Percentiles rank a stretch among this genome's conserved stretches.
phyloP scores from a whole-genome alignment of 179 eudicot genomes.

The Drosera spatulata region DNA sequence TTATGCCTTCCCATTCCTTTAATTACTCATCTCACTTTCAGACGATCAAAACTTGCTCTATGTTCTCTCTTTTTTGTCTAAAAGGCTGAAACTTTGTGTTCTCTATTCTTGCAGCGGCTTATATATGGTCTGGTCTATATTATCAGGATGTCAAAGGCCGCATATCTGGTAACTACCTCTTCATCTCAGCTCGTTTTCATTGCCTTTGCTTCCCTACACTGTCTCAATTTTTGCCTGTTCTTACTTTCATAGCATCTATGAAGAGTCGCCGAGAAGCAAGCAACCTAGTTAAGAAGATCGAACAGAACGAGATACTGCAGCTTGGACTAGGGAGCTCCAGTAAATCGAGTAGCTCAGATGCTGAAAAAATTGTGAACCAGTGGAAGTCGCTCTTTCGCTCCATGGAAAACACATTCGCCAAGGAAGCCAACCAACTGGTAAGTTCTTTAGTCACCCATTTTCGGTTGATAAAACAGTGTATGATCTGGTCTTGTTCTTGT shows the following conservation, averaged over 20 bases:
- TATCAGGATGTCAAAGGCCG: constrained; percentile 75
- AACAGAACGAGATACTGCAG: constrained; percentile 17
- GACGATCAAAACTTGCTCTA: background rate
- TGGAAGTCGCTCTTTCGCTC: constrained; percentile 71
- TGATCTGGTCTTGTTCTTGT: too few relatives aligned
- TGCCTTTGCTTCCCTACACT: background rate
- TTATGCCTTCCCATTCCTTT: background rate
- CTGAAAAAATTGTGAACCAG: constrained; percentile 33
- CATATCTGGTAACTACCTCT: constrained; percentile 32
- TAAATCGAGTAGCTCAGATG: constrained; percentile 22
- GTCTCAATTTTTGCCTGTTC: background rate
- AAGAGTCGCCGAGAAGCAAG: constrained; percentile 63
- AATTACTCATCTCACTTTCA: background rate
- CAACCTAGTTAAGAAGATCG: constrained; percentile 33
- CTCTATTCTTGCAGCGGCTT: constrained; percentile 32
- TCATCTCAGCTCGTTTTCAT: background rate
- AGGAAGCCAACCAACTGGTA: constrained; percentile 66
- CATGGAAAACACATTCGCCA: constrained; percentile 37
- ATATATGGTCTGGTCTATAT: constrained; percentile 71
- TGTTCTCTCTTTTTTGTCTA: too few relatives aligned
- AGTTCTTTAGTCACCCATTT: constrained; percentile 7
- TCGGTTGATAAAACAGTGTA: too few relatives aligned
- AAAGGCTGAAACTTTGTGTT: too few relatives aligned
- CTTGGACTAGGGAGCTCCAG: constrained; percentile 18
- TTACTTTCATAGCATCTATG: constrained; percentile 23